Evolutionary conservation across 2,329 filamentous ascomycete genomes (phyloP).

Genomic region (Fusarium veterinarium): DNA sequence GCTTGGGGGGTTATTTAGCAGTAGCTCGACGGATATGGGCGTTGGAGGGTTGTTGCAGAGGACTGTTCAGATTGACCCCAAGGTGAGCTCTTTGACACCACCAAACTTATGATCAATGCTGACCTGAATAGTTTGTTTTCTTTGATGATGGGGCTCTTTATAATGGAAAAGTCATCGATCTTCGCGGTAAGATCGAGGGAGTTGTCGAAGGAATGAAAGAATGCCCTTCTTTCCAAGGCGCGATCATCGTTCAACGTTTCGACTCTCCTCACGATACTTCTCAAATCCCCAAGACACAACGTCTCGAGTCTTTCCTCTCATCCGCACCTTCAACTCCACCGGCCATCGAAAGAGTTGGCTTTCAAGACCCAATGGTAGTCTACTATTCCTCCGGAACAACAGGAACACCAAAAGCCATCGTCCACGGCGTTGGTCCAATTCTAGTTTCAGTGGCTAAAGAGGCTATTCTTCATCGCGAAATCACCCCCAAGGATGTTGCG

Average conservation of each 20-base stretch:
- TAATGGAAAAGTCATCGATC: slow-evolving; percentile 79
- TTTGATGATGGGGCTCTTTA: slow-evolving; percentile 85
- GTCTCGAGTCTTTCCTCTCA: slow-evolving; percentile 58
- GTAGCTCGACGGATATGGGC: slow-evolving; percentile 85
- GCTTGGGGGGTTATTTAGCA: slow-evolving; percentile 80
- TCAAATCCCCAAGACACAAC: slow-evolving; percentile 60
- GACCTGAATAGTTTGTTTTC: slow-evolving; percentile 71
- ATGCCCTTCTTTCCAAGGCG: slow-evolving; percentile 69
- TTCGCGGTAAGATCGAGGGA: slow-evolving; percentile 78
- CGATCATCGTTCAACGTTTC: slow-evolving; percentile 77
- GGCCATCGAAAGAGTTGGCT: slow-evolving; percentile 70
- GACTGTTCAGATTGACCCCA: slow-evolving; percentile 78
- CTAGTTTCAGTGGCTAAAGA: slow-evolving; percentile 71
- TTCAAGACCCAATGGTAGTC: slow-evolving; percentile 80
- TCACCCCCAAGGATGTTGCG: slow-evolving; percentile 53
- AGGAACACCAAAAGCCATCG: slow-evolving; percentile 85
- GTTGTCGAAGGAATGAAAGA: slow-evolving; percentile 73
- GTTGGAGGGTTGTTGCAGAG: slow-evolving; percentile 81
- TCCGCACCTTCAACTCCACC: slow-evolving; percentile 50
- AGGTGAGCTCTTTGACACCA: slow-evolving; percentile 52
- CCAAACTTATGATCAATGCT: not conserved
- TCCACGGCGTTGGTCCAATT: slow-evolving; percentile 77
- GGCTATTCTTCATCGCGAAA: slow-evolving; percentile 60
- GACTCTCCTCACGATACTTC: slow-evolving; percentile 68
- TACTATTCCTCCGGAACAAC: slow-evolving; percentile 87